Conservation (phyloP, 495 filamentous ascomycete genomes). For the Annulohypoxylon nitens region DNA sequence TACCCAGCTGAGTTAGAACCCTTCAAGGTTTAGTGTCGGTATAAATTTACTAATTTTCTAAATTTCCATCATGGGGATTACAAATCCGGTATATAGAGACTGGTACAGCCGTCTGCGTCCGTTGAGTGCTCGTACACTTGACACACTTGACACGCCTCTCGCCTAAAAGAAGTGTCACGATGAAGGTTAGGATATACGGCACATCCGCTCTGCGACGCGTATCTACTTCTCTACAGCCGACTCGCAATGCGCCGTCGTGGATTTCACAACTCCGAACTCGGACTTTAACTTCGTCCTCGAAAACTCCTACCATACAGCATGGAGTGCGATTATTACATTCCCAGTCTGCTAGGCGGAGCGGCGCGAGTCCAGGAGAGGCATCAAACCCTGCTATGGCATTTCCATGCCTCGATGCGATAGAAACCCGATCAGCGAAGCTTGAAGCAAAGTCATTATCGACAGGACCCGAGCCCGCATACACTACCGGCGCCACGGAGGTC, state of each 20-base stretch:
- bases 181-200: slow-evolving; percentile 36
- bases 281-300: slow-evolving; percentile 24
- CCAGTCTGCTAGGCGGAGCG: slow-evolving; percentile 48
- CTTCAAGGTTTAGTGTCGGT: slow-evolving; percentile 1
- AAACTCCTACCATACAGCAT: slow-evolving; percentile 24
- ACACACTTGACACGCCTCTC: not conserved
- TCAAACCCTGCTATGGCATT: slow-evolving; percentile 95
- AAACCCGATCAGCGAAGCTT: slow-evolving; percentile 84
- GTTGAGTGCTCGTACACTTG: slow-evolving; percentile 9
- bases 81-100: slow-evolving; percentile 5
- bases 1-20: slow-evolving; percentile 2
- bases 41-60: not conserved
- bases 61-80: slow-evolving; percentile 26
- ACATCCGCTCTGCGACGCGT: slow-evolving; percentile 36
- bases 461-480: slow-evolving; percentile 95
- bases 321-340: slow-evolving; percentile 50
- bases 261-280: slow-evolving; percentile 30
- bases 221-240: slow-evolving; percentile 34
- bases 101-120: not conserved
- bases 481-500: slow-evolving; percentile 80
- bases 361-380: slow-evolving; percentile 53
- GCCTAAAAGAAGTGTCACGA: slow-evolving; percentile 1
- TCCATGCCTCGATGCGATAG: slow-evolving; percentile 93
- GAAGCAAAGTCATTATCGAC: slow-evolving; percentile 73
- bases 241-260: slow-evolving; percentile 10